Conservation (phyloP, 805 yeast species). For the Metschnikowia gelsemii region DNA sequence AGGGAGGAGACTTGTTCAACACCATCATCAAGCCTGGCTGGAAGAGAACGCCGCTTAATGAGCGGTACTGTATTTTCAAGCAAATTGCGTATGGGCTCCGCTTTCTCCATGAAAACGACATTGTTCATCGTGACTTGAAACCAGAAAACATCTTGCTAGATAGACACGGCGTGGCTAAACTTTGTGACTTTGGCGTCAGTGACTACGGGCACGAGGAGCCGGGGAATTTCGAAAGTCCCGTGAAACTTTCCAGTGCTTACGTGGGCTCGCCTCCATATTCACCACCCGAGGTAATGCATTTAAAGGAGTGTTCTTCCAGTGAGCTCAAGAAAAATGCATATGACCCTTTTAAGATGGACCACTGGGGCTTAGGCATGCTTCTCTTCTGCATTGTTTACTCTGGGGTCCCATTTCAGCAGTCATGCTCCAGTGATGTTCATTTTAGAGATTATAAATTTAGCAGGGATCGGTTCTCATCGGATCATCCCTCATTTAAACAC, state of each 20-base stretch:
- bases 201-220: slow-evolving; percentile 58
- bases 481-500: slow-evolving; percentile 50
- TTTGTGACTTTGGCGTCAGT: slow-evolving; percentile 78
- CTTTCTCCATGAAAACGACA: slow-evolving; percentile 61
- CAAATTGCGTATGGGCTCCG: slow-evolving; percentile 63
- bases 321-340: slow-evolving; percentile 45
- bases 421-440: slow-evolving; percentile 46
- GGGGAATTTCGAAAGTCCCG: slow-evolving; percentile 46
- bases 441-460: slow-evolving; percentile 56
- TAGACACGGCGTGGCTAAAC: slow-evolving; percentile 57
- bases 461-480: slow-evolving; percentile 40
- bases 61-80: slow-evolving; percentile 66
- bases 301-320: slow-evolving; percentile 35
- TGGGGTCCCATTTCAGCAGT: slow-evolving; percentile 58
- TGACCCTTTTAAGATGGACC: slow-evolving; percentile 68
- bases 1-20: slow-evolving; percentile 60
- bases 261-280: slow-evolving; percentile 83
- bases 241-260: slow-evolving; percentile 44
- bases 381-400: slow-evolving; percentile 59
- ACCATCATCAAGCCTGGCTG: slow-evolving; percentile 57
- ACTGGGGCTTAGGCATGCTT: slow-evolving; percentile 72
- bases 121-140: slow-evolving; percentile 72
- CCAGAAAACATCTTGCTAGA: slow-evolving; percentile 71
- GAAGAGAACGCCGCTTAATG: slow-evolving; percentile 50
- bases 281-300: slow-evolving; percentile 70